Percentiles rank a stretch among this genome's conserved stretches.
These are phyloP conservation scores for Solanum boliviense DNA, from an alignment of 257 asterid genomes.

Conservation along the genomic window DNA sequence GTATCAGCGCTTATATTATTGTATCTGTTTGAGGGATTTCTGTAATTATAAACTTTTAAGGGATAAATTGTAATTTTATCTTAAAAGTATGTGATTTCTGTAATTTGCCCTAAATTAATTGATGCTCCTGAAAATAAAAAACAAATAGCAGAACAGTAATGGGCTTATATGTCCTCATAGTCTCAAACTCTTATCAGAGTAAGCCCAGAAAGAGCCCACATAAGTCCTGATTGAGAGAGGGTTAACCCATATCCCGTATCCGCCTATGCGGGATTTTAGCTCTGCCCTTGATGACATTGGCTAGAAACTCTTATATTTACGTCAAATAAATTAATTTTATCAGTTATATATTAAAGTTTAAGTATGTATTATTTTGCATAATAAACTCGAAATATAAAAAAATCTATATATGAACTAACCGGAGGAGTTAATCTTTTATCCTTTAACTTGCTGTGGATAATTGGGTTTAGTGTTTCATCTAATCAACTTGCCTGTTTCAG, in stretches of 20 bases:
- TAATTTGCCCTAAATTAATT: no score
- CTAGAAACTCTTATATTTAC: not conserved
- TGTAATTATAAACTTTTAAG: no score
- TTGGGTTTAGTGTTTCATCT: not conserved
- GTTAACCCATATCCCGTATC: not conserved
- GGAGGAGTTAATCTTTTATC: not conserved
- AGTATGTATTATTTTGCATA: not conserved
- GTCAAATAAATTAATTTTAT: not conserved
- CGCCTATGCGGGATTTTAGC: not conserved
- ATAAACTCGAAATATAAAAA: not conserved
- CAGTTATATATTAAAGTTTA: not conserved
- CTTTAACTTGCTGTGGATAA: not conserved
- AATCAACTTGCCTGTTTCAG: not conserved
- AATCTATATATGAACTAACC: not conserved
- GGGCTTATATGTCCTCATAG: not conserved
- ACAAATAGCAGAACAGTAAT: not conserved
- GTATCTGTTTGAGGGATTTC: no score
- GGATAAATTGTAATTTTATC: no score
- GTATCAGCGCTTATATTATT: no score
- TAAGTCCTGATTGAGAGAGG: not conserved
- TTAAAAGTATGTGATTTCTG: no score
- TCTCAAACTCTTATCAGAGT: not conserved
- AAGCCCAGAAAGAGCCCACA: not conserved
- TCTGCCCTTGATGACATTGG: not conserved
- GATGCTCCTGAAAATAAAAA: no score